Percentiles rank a stretch among this genome's conserved stretches.
Conservation (phyloP, 2,329 filamentous ascomycete species). For the Zasmidium citrigriseum region DNA sequence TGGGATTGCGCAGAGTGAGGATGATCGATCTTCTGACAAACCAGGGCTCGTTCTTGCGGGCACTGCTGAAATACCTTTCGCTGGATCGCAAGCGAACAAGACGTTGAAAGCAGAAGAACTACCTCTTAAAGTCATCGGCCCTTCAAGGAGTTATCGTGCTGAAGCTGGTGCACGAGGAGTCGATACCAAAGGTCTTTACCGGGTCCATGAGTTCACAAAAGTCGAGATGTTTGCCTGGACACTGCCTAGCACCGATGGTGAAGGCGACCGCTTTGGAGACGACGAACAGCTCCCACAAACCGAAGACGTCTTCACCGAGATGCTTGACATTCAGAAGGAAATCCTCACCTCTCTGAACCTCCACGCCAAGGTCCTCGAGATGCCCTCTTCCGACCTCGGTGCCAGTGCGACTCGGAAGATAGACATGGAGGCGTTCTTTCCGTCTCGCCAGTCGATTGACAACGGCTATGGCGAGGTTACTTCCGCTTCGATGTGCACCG, state of each 20-base stretch:
- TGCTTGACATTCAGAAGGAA: slow-evolving; percentile 82
- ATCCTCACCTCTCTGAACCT: slow-evolving; percentile 77
- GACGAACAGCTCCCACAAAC: slow-evolving; percentile 40
- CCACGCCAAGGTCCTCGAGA: slow-evolving; percentile 85
- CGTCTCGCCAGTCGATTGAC: slow-evolving; percentile 67
- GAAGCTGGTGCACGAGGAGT: slow-evolving; percentile 89
- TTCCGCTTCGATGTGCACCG: slow-evolving; percentile 85
- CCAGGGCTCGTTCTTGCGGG: slow-evolving; percentile 77
- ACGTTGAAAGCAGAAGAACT: slow-evolving; percentile 66
- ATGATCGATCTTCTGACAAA: slow-evolving; percentile 62
- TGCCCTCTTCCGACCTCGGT: slow-evolving; percentile 86
- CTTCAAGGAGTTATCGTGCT: slow-evolving; percentile 91
- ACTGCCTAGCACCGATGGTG: slow-evolving; percentile 25
- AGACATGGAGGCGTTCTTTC: slow-evolving; percentile 95
- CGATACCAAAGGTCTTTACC: slow-evolving; percentile 91
- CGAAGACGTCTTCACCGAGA: slow-evolving; percentile 73
- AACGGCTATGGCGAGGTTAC: slow-evolving; percentile 92
- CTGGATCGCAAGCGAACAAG: slow-evolving; percentile 80
- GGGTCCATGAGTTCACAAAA: slow-evolving; percentile 98
- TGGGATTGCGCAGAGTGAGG: slow-evolving; percentile 62
- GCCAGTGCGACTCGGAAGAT: slow-evolving; percentile 83
- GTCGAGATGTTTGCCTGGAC: slow-evolving; percentile 98
- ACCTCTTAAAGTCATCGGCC: slow-evolving; percentile 77
- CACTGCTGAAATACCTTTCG: slow-evolving; percentile 92
- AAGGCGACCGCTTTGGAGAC: slow-evolving; percentile 29